These are phyloP conservation scores for Scedosporium dehoogii DNA, from an alignment of 2,329 filamentous ascomycete species.

Conservation along the genomic window DNA sequence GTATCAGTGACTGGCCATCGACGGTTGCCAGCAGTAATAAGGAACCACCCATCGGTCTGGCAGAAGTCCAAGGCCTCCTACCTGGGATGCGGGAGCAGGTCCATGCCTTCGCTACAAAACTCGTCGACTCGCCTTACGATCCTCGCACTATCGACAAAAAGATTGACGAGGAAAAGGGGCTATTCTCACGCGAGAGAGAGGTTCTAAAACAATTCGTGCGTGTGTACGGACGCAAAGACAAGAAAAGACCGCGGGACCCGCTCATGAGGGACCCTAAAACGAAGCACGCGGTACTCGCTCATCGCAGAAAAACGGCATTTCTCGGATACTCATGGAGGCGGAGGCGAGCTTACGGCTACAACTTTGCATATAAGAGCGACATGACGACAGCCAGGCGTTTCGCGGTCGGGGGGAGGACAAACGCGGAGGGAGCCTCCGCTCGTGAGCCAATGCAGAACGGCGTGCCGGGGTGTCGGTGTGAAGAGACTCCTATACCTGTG, in stretches of 20 bases:
- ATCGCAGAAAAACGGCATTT: slow-evolving; percentile 76
- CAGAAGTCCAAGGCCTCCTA: slow-evolving; percentile 15
- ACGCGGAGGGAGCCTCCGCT: neutral
- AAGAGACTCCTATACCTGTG: too few relatives aligned
- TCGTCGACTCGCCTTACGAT: slow-evolving; percentile 39
- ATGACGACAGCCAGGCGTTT: neutral
- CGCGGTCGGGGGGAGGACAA: neutral
- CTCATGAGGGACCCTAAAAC: slow-evolving; percentile 64
- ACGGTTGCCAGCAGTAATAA: slow-evolving; percentile 6
- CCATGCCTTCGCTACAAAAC: slow-evolving; percentile 32
- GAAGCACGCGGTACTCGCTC: slow-evolving; percentile 59
- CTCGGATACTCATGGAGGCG: slow-evolving; percentile 76
- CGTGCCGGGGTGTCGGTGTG: neutral
- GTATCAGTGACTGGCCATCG: slow-evolving; percentile 51
- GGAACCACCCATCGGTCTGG: neutral
- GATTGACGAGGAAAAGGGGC: slow-evolving; percentile 28
- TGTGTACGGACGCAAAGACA: slow-evolving; percentile 51
- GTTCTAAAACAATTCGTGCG: slow-evolving; percentile 40
- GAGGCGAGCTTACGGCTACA: slow-evolving; percentile 10
- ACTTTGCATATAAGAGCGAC: slow-evolving; percentile 5
- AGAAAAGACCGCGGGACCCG: slow-evolving; percentile 74
- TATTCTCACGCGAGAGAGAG: slow-evolving; percentile 27
- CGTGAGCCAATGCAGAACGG: neutral
- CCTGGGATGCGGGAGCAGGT: slow-evolving; percentile 27
- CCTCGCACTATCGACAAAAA: slow-evolving; percentile 38